These are phyloP conservation scores for Tetragonia tetragonoides DNA, from an alignment of 148 eudicot genomes.

Conservation along the genomic window DNA sequence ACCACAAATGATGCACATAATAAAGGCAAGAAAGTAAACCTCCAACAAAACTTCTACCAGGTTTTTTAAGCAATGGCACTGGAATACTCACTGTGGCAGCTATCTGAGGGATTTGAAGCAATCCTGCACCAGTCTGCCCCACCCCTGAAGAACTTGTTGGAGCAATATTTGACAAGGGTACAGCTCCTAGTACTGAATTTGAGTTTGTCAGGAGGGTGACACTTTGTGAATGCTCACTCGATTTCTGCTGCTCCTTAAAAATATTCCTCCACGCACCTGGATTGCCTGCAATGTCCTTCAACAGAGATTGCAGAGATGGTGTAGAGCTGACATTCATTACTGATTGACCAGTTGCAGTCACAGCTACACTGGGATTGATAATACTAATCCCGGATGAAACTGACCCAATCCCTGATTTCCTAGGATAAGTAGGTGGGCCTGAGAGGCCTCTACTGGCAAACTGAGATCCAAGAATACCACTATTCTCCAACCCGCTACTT, in stretches of 20 bases:
- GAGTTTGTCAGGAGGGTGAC: conserved; percentile 31
- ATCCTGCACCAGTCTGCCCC: conserved; percentile 43
- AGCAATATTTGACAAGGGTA: conserved; percentile 36
- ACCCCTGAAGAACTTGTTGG: conserved; percentile 31
- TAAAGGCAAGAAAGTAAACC: not conserved
- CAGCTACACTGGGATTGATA: conserved; percentile 19
- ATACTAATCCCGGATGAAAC: conserved; percentile 29
- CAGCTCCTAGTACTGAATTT: conserved; percentile 40
- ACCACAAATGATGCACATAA: not conserved
- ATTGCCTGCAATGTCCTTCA: conserved; percentile 69
- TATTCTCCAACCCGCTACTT: conserved; percentile 41
- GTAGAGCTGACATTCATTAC: conserved; percentile 33
- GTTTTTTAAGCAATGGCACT: not conserved
- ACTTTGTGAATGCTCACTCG: conserved; percentile 39
- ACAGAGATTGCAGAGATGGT: conserved; percentile 60
- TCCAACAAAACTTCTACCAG: not conserved
- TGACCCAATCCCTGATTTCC: conserved; percentile 28
- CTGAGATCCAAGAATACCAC: conserved; percentile 34
- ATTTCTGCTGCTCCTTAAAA: conserved; percentile 61
- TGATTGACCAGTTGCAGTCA: conserved; percentile 30
- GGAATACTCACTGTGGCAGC: conserved; percentile 44
- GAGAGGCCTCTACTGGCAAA: conserved; percentile 29
- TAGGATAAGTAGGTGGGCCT: conserved; percentile 37
- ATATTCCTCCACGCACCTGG: conserved; percentile 64
- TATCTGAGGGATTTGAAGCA: conserved; percentile 46